Evolutionary conservation across 2,329 filamentous ascomycete genomes (phyloP), one percentile per base, ranked within the genome.

Genomic region (Colletotrichum cuscutae): DNA sequence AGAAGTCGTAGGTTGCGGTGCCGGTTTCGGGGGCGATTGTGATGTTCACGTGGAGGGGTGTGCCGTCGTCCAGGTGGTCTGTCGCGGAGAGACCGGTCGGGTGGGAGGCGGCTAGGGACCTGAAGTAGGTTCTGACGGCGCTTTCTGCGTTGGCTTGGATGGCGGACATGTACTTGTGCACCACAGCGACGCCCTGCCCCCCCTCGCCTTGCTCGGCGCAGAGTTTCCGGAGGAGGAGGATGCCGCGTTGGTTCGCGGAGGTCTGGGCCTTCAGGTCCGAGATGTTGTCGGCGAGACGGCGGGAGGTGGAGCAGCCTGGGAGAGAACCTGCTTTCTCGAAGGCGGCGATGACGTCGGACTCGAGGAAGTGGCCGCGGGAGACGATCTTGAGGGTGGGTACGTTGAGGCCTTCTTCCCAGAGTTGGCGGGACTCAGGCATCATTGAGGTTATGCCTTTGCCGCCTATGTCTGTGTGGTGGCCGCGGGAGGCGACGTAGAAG

Each of bases 341-440:
- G 1, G 80, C 77, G 15, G 77, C 78, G 15, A 75, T 74, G 2
- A 83, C 76, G 0, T 81, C 78, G 6, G 78, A 75, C 52, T 83
- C 82, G 24, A 81, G 77, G 62, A 84, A 84, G 11, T 79, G 70
- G 28, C 81, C 80, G 15, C 78, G 77, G 9, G 79, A 83, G 46
- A 83, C 81, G 7, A 83, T 79, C 68, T 82, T 82, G 77, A 83
- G 80, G 0, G 81, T 78, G 6, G 80, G 80, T 37, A 85, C 82
- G 12, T 79, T 81, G 42, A 83, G 80, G 5, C 85, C 85, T 67
- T 86, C 85, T 72, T 86, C 81, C 82, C 83, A 86, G 4, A 86
- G 75, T 72, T 82, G 79, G 11, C 77, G 83, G 8, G 80, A 82
- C 46, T 84, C 81, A 3, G 84, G 82, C 74, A 82, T 82, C 84